Evolutionary conservation across 2,329 filamentous ascomycete genomes (phyloP).

Genomic region (Aspergillus sp.): DNA sequence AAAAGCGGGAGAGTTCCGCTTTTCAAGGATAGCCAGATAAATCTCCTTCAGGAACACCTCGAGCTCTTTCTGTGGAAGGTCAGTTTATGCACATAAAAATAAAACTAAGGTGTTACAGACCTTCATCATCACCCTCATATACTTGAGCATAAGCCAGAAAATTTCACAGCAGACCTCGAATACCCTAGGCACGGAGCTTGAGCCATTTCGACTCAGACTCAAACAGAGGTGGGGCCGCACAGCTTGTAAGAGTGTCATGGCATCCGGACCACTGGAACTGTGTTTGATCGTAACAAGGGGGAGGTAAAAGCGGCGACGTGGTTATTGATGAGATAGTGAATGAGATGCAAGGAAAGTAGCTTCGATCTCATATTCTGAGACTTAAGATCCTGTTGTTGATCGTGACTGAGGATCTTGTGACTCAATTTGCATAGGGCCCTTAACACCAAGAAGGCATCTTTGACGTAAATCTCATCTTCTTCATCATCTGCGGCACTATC

Average conservation of each 20-base stretch:
- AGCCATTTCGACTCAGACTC: slow-evolving; percentile 89
- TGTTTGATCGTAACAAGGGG: slow-evolving; percentile 84
- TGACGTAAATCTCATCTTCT: slow-evolving; percentile 94
- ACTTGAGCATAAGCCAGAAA: slow-evolving; percentile 95
- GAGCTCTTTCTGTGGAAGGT: slow-evolving; percentile 70
- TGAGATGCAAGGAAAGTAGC: slow-evolving; percentile 87
- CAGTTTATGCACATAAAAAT: slow-evolving; percentile 4
- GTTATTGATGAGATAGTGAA: slow-evolving; percentile 93
- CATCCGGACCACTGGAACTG: slow-evolving; percentile 75
- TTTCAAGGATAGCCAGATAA: slow-evolving; percentile 85
- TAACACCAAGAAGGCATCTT: slow-evolving; percentile 95
- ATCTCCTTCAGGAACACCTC: slow-evolving; percentile 98
- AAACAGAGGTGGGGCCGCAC: slow-evolving; percentile 96
- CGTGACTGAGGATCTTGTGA: slow-evolving; percentile 81
- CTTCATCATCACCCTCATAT: slow-evolving; percentile 91
- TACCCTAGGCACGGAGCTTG: slow-evolving; percentile 84
- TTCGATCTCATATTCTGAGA: slow-evolving; percentile 98
- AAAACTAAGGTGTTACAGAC: slow-evolving; percentile 39
- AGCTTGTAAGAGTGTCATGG: slow-evolving; percentile 87
- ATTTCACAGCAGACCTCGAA: slow-evolving; percentile 97
- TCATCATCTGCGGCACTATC: slow-evolving; percentile 50
- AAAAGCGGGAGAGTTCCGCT: slow-evolving; percentile 76
- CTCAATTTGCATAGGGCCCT: slow-evolving; percentile 96
- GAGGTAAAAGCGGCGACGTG: slow-evolving; percentile 88
- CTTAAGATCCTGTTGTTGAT: slow-evolving; percentile 87